Evolutionary conservation across 148 eudicot genomes (phyloP), one percentile per base, ranked within the genome.

Genomic region (Arctostaphylos glauca): DNA sequence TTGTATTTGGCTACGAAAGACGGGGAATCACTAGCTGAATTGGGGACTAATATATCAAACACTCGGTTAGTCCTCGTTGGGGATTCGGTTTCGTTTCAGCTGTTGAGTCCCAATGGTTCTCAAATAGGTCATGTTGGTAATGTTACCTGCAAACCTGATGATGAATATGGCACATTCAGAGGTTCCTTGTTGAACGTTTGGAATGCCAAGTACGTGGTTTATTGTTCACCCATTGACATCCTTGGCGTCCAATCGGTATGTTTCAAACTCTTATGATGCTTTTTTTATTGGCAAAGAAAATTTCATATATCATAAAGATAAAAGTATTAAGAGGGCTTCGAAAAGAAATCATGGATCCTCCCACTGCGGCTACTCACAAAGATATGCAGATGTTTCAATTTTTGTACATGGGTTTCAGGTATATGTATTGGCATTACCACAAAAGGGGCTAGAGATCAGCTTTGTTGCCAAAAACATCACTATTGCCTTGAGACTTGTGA

Each of bases 1-100:
- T 86, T 92, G 82, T 89, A 84, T 78, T 80, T 93, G 87, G 91
- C 86, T 49, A 82, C 90, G 23, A 78, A 79, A 82, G 88, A 84
- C 62, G 87, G 86, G 74, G 83, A 79, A 78, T 80, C 86, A 62
- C 74, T 92, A 1, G n/a, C 52, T 70, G 73, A 82, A 47, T 64
- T 64, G 43, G 86, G 87, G 55, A 80, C 41, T 23, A 23, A 64
- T 4, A 64, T 87, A 8, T 87, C 87, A 16, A 88, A 87, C 73
- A 83, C 82, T 48, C 81, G 77, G 2, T 48, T 91, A 47, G 84
- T 80, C 18, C 76, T 85, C 25, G 15, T 23, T 38, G 84, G 74
- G 49, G 78, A 80, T 76, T 76, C 80, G 3, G 73, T 81, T 75
- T 73, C 81, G 10, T 81, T 89, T 74, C 76, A 83, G 53, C n/a